Base-by-base conservation (phyloP, 202 grass and related monocot genomes). In the Sporobolus alterniflorus region DNA sequence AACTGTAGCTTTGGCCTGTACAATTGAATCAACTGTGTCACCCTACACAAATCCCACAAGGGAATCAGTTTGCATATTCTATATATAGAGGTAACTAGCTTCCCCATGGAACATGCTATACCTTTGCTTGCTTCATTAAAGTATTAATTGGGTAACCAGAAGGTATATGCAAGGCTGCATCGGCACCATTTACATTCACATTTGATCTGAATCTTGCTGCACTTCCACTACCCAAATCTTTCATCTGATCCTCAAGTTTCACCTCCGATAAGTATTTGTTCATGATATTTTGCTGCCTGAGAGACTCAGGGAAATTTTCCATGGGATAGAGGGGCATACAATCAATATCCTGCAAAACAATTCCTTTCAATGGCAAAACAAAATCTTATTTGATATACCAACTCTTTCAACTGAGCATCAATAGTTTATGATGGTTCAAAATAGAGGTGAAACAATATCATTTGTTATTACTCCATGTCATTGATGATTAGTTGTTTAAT, bases 251-350 rank as follows among this genome's bases (percentile, higher is more conserved):
- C 62, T 91, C 87, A 15, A 87, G 79, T 26, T 93, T 95, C 47
- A 56, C 48, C 59, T 93, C 89, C 22, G 67, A 80, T 62, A 94
- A 91, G 73, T 89, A 92, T 84, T 87, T 85, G 24, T 86, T 90
- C 49, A 79, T 21, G 55, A 81, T 67, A 25, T 88, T 92, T 81
- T 93, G 92, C 52, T 56, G 75, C 89, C 83, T 92, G 69, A 96
- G 81, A 81, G 89, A 71, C 66, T 94, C 91, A 17, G 96, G 93
- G 63, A 96, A 90, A 89, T 96, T 99, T 86, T 99, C 93, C 39
- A 92, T 74, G 52, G 97, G 91, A 85, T 96, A 84, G 40, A 96
- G 80, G 78, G 97, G 93, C 91, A 96, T 94, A 75, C 93, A 99
- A 79, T 99, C 97, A 56, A 99, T 94, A 86, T 99, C 97, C 97